Percentiles rank a stretch among this genome's conserved stretches.
Conservation (phyloP, 2,329 filamentous ascomycete genomes). For the Arachnomyces sp. region DNA sequence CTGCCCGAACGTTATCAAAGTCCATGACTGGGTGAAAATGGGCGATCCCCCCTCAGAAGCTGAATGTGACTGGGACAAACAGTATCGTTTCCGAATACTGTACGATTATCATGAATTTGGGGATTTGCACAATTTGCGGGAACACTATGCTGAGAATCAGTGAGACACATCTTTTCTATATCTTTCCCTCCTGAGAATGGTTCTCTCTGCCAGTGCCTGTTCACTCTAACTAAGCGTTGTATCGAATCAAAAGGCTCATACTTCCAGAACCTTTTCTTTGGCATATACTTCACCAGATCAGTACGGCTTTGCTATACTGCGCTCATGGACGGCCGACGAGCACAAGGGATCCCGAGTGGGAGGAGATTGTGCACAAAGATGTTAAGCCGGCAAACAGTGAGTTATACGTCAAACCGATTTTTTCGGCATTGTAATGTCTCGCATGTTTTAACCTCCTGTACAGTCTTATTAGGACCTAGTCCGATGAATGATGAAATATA, state of each 20-base stretch:
- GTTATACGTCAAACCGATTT: background rate
- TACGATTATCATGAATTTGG: constrained; percentile 7
- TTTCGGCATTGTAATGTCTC: background rate
- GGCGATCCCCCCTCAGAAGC: background rate
- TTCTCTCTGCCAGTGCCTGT: too few species aligned
- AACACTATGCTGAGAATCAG: constrained; percentile 1
- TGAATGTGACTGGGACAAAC: background rate
- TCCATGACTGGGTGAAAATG: constrained; percentile 7
- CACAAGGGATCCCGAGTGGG: constrained; percentile 6
- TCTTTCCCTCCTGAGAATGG: too few species aligned
- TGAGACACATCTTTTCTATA: background rate
- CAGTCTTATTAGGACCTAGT: constrained; percentile 5
- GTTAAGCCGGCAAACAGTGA: constrained; percentile 9
- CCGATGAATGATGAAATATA: constrained; percentile 7
- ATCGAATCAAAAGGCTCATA: constrained; percentile 1
- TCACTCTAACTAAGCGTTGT: too few species aligned
- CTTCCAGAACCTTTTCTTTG: constrained; percentile 10
- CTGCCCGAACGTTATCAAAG: constrained; percentile 9
- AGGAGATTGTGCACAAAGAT: constrained; percentile 10
- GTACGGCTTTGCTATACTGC: constrained; percentile 7
- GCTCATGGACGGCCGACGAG: constrained; percentile 2
- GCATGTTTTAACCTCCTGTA: background rate
- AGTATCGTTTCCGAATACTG: constrained; percentile 6
- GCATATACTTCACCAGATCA: constrained; percentile 8
- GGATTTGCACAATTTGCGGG: constrained; percentile 1